Percentiles rank a stretch among this genome's conserved stretches.
phyloP scores from a whole-genome alignment of 73 alveolate species.

The Symbiodinium pilosum region DNA sequence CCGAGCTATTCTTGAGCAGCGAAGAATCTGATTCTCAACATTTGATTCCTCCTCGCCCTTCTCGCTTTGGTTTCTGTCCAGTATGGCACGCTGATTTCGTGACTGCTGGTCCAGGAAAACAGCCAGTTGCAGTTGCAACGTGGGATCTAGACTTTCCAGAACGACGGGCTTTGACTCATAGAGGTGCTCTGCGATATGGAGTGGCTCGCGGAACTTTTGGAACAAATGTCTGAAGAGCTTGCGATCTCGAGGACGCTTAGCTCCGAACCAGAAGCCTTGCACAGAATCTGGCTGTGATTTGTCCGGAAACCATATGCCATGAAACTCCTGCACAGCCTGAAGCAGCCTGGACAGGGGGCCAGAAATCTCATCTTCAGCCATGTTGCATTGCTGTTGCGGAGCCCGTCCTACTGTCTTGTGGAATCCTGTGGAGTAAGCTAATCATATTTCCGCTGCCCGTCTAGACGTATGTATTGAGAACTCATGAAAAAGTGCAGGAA shows the following conservation, averaged over 20 bases:
- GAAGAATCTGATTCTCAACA: conserved; percentile 6
- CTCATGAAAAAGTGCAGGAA: too few species aligned
- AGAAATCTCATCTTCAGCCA: background rate
- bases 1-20: conserved; percentile 37
- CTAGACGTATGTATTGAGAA: too few species aligned
- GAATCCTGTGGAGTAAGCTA: too few species aligned
- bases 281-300: conserved; percentile 35
- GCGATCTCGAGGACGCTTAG: conserved; percentile 73
- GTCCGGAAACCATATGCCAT: conserved; percentile 69
- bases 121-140: background rate
- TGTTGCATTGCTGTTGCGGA: background rate
- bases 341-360: too few species aligned
- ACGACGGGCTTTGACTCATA: background rate
- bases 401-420: too few species aligned
- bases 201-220: background rate
- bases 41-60: background rate
- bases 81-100: conserved; percentile 22
- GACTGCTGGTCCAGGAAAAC: conserved; percentile 51
- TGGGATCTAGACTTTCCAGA: background rate
- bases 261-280: conserved; percentile 88
- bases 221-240: background rate
- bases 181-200: conserved; percentile 15
- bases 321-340: background rate
- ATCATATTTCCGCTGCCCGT: too few species aligned
- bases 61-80: background rate